These are phyloP conservation scores for Plectosphaerella sp. DNA, from an alignment of 2,329 filamentous ascomycete species.

Conservation along the genomic window DNA sequence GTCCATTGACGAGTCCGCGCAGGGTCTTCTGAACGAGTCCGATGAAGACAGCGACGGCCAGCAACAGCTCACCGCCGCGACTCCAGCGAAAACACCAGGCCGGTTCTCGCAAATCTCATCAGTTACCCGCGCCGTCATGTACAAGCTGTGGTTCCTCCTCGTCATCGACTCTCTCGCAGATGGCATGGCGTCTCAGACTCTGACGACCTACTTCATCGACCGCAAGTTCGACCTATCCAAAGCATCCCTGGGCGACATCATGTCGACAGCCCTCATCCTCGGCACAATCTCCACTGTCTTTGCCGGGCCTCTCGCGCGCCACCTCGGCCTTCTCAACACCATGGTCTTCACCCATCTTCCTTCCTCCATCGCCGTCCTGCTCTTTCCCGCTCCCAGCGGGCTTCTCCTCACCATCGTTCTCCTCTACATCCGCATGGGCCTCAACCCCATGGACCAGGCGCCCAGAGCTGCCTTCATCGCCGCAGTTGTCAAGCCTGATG, in stretches of 20 bases:
- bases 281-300: constrained; percentile 50
- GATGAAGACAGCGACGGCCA: constrained; percentile 7
- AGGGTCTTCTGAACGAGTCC: neutral
- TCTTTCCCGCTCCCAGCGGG: constrained; percentile 52
- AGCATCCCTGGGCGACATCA: constrained; percentile 55
- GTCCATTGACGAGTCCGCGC: neutral
- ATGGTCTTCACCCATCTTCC: constrained; percentile 62
- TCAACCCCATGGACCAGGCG: constrained; percentile 60
- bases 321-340: constrained; percentile 59
- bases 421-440: constrained; percentile 53
- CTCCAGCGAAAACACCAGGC: constrained; percentile 19
- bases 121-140: constrained; percentile 54
- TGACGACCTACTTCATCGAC: constrained; percentile 57
- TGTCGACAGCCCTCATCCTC: constrained; percentile 49
- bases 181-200: constrained; percentile 56
- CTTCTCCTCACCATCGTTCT: constrained; percentile 49
- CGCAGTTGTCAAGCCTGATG: constrained; percentile 56
- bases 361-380: constrained; percentile 54
- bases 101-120: constrained; percentile 52
- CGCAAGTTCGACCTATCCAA: constrained; percentile 51
- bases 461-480: constrained; percentile 68
- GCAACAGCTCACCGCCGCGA: neutral
- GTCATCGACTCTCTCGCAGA: constrained; percentile 61
- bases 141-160: constrained; percentile 61
- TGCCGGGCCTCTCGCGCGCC: constrained; percentile 51